Base-by-base conservation (phyloP, 139 green algal species). In the Spirogloea muscicola region DNA sequence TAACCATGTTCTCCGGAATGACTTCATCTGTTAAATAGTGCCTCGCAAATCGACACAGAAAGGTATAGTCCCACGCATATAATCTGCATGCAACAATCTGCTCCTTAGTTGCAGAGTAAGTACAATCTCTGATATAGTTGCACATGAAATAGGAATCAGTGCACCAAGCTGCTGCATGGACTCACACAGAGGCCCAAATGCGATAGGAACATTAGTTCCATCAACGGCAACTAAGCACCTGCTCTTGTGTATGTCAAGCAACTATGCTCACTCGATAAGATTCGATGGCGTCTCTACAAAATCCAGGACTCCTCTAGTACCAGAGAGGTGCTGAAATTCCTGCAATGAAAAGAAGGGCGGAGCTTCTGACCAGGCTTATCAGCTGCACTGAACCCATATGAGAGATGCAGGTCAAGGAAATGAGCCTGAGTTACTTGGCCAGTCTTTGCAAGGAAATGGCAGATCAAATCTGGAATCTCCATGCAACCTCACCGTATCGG, bases 201-300 rank as follows among this genome's bases (percentile, higher is more conserved):
- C n/a, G n/a, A n/a, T n/a, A n/a, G n/a, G n/a, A n/a, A n/a, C n/a
- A n/a, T n/a, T n/a, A n/a, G n/a, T n/a, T n/a, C n/a, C n/a, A n/a
- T n/a, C n/a, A n/a, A n/a, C n/a, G n/a, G n/a, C n/a, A n/a, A n/a
- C n/a, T n/a, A n/a, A n/a, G n/a, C n/a, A n/a, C n/a, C 2, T 63
- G 55, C 4, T 7, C 55, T 63, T 16, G 9, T 63, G 27, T 29
- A 29, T 41, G 39, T 31, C 55, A 43, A 33, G 33, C 7, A 16
- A 25, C 10, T 7, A 6, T 3, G 61, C 70, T 68, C 55, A 80
- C 84, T 97, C 90, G 42, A 91, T 85, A 3, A 96, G 63, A 74
- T 97, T 92, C 0, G 86, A 93, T 16, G 92, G 90, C 6, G 94
- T 72, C 82, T 97, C 92, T 40, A 96, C 86, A 25, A 94, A 69